Evolutionary conservation across 768 basidiomycete genomes (phyloP).

Genomic region (Psilocybe azurescens): DNA sequence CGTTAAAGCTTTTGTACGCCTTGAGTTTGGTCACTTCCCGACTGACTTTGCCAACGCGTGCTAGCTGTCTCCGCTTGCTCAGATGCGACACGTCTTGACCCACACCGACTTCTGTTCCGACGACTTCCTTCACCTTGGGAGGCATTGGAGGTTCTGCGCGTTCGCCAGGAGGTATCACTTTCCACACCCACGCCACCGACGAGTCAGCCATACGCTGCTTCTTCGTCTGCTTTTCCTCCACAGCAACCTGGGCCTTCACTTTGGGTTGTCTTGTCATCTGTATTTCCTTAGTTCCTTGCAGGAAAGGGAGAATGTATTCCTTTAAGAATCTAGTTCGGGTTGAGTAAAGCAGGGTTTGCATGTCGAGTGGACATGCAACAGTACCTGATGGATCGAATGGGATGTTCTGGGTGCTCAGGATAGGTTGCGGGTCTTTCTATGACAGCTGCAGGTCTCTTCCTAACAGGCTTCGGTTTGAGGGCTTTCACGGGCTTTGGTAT

Average conservation of each 20-base stretch:
- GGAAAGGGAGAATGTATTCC: conserved; percentile 49
- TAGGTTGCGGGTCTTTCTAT: background rate
- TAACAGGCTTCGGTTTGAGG: background rate
- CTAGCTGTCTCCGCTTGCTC: conserved; percentile 55
- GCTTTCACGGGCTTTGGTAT: background rate
- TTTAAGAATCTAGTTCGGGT: conserved; percentile 57
- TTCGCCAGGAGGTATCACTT: conserved; percentile 19
- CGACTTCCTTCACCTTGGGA: conserved; percentile 38
- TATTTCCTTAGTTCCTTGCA: conserved; percentile 47
- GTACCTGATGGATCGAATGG: conserved; percentile 60
- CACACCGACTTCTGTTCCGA: conserved; percentile 48
- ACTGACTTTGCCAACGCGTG: conserved; percentile 50
- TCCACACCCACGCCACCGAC: conserved; percentile 23
- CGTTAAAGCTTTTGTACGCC: conserved; percentile 13
- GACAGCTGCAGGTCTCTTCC: background rate
- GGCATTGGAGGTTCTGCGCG: conserved; percentile 19
- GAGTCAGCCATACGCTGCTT: conserved; percentile 16
- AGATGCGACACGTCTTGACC: conserved; percentile 61
- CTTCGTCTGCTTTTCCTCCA: conserved; percentile 18
- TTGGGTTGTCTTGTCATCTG: conserved; percentile 43
- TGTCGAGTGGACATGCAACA: background rate
- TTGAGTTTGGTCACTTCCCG: conserved; percentile 46
- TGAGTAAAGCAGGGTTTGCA: background rate
- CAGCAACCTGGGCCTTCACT: conserved; percentile 22
- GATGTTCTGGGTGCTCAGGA: conserved; percentile 49